Conservation (phyloP, 176 grass and related monocot species). For the Carex scoparia region DNA sequence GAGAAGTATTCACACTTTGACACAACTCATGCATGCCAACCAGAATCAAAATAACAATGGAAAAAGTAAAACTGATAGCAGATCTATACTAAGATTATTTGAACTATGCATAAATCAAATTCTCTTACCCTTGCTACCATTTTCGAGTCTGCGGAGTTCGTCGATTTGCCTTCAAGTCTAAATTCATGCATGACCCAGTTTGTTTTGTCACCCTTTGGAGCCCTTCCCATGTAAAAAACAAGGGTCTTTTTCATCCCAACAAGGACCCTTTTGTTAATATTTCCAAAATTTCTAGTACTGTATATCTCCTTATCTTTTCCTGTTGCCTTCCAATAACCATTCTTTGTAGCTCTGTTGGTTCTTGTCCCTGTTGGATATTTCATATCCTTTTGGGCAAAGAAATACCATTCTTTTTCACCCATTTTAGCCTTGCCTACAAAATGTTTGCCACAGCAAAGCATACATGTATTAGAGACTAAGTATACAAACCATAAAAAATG, state of each 20-base stretch:
- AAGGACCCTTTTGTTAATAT: neutral
- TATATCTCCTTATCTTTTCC: conserved; percentile 75
- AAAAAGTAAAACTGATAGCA: neutral
- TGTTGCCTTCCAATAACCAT: conserved; percentile 84
- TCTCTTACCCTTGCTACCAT: conserved; percentile 16
- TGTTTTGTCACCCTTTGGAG: conserved; percentile 61
- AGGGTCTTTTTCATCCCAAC: conserved; percentile 88
- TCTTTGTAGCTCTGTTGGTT: conserved; percentile 63
- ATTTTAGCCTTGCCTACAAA: conserved; percentile 59
- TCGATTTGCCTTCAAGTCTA: conserved; percentile 43
- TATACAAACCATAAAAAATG: neutral
- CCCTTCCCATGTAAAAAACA: conserved; percentile 72
- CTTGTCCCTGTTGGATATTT: conserved; percentile 67
- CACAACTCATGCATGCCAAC: neutral
- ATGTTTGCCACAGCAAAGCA: neutral
- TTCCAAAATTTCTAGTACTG: neutral
- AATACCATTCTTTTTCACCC: conserved; percentile 72
- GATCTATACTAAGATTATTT: neutral
- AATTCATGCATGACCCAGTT: conserved; percentile 91
- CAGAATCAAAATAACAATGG: neutral
- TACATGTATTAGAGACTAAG: neutral
- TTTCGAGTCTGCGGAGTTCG: neutral
- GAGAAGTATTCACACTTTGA: neutral
- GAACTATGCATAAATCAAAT: neutral
- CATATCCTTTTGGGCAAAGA: conserved; percentile 53